These are phyloP conservation scores for Rhodamnia rubescens DNA, from an alignment of 345 rosid genomes.

Conservation along the genomic window DNA sequence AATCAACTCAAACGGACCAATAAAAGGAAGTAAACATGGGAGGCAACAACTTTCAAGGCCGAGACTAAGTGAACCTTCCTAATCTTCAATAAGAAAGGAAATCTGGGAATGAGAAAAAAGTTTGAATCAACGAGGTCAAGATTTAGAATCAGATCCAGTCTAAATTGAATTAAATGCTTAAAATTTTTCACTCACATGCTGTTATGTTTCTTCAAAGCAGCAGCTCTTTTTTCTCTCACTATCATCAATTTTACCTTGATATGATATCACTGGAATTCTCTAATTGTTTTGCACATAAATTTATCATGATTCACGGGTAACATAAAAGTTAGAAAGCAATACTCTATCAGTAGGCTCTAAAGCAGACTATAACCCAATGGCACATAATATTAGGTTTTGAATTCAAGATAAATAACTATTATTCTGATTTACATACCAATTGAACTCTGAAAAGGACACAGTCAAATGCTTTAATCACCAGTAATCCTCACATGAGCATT, in stretches of 20 bases:
- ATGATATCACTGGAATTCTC: background rate
- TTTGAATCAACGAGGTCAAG: background rate
- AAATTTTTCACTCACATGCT: background rate
- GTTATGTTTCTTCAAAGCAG: background rate
- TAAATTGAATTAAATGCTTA: background rate
- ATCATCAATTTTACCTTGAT: background rate
- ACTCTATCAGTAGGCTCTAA: background rate
- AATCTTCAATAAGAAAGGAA: background rate
- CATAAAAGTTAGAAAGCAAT: background rate
- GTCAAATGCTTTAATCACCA: conserved; percentile 34
- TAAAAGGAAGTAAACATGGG: background rate
- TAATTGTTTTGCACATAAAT: background rate
- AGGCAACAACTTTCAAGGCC: background rate
- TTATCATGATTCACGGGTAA: background rate
- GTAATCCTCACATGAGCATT: conserved; percentile 72
- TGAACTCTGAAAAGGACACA: background rate
- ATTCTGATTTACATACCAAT: background rate
- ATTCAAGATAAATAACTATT: background rate
- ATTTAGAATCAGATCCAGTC: background rate
- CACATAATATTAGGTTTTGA: background rate
- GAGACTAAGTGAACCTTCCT: background rate
- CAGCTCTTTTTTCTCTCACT: background rate
- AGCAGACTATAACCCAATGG: background rate
- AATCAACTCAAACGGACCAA: background rate
- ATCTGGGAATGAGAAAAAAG: background rate